phyloP scores from a whole-genome alignment of 2,329 filamentous ascomycete genomes.

The Bipolaris zeicola region DNA sequence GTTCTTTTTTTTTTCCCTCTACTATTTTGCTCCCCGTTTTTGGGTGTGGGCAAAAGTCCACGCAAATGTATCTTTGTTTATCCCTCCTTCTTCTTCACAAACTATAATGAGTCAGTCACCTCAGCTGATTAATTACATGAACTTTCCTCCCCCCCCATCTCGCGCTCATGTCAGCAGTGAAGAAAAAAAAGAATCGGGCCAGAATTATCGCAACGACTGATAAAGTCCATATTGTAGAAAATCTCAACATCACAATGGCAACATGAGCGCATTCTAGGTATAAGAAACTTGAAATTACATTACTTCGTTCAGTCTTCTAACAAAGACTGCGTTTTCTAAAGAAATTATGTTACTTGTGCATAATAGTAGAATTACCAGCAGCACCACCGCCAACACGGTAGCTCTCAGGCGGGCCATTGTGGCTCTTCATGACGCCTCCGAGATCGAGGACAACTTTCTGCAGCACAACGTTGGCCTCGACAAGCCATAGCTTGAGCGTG shows the following conservation, averaged over 20 bases:
- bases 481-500: conserved; percentile 53
- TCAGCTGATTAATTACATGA: no score
- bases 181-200: no score
- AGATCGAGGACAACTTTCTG: conserved; percentile 47
- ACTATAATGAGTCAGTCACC: no score
- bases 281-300: background rate
- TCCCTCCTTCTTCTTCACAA: background rate
- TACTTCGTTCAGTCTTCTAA: background rate
- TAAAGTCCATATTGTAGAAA: background rate
- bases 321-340: background rate
- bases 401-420: conserved; percentile 49
- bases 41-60: background rate
- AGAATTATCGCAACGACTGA: no score
- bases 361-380: conserved; percentile 15
- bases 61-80: background rate
- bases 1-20: background rate
- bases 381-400: conserved; percentile 36
- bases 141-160: no score
- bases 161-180: no score
- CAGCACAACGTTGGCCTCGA: conserved; percentile 52
- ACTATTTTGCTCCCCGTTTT: background rate
- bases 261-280: background rate
- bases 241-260: background rate
- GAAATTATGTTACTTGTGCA: background rate
- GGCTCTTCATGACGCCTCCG: conserved; percentile 39